A percentile compares a stretch with the other conserved stretches of the same genome.
Evolutionary conservation across 31 red algal genomes (phyloP).

Genomic region (Porphyra umbilicalis): DNA sequence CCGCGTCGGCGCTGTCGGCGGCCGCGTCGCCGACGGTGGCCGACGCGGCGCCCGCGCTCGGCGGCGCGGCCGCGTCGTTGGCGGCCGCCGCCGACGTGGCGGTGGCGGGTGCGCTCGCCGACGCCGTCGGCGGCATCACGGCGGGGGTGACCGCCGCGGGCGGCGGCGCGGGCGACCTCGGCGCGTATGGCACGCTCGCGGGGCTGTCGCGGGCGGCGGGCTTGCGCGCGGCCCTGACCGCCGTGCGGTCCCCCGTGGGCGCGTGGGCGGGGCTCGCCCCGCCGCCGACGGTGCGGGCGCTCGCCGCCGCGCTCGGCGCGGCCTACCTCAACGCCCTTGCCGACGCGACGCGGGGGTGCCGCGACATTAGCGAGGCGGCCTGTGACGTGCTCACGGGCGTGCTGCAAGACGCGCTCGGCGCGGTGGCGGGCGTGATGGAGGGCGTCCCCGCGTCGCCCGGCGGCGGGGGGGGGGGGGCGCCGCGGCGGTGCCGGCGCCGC

Average conservation of each 20-base stretch:
- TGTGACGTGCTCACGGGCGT: conserved; percentile 66
- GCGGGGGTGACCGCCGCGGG: conserved; percentile 64
- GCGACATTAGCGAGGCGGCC: conserved; percentile 64
- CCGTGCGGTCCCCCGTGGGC: conserved; percentile 56
- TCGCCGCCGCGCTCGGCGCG: conserved; percentile 34
- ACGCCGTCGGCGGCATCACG: conserved; percentile 41
- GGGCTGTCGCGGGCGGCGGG: conserved; percentile 58
- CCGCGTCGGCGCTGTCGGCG: conserved; percentile 21
- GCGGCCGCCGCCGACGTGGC: conserved; percentile 44
- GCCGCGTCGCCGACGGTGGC: conserved; percentile 1
- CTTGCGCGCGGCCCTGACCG: conserved; percentile 52
- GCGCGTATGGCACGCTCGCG: conserved; percentile 66
- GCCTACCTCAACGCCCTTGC: conserved; percentile 47
- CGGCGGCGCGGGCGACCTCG: conserved; percentile 37
- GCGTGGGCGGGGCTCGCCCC: conserved; percentile 70
- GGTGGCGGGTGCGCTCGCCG: conserved; percentile 34
- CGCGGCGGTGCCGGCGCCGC: conserved; percentile 28
- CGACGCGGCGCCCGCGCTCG: conserved; percentile 1
- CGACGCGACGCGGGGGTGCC: conserved; percentile 45
- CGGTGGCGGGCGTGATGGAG: conserved; percentile 40
- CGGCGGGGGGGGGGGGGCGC: conserved; percentile 28
- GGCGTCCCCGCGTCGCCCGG: conserved; percentile 33
- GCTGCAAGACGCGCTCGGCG: conserved; percentile 41
- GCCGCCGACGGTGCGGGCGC: conserved; percentile 59
- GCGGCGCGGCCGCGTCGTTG: conserved; percentile 12